Evolutionary conservation across 352 stramenopile species (phyloP), one percentile per base, ranked within the genome.

Genomic region (Phytophthora crassamura): DNA sequence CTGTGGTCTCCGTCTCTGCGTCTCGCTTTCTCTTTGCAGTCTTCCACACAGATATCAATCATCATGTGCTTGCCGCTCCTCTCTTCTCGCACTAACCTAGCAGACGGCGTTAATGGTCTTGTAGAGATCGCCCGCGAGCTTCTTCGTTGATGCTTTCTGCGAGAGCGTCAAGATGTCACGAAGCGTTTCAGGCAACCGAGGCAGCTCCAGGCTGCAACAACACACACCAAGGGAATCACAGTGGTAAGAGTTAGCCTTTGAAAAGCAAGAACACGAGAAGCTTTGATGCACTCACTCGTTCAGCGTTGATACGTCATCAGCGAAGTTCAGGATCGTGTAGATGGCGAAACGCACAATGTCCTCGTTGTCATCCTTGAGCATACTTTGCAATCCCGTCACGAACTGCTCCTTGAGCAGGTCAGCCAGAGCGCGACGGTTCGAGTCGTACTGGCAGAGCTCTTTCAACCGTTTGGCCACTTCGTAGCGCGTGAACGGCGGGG

Each of bases 311-410:
- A 75, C 50, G 59, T 91, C 84, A 48, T 83, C 57, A 25, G 77
- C 78, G 39, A 91, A 91, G 55, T 82, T 88, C 51, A 91, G 64
- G 38, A 93, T 90, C 35, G 70, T 73, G 66, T 77, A 91, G 55
- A 93, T 88, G 34, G 80, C 84, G 50, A 90, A 91, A 18, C 84
- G 84, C 12, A 90, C 70, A 36, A 91, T 86, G 56, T 93, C 80
- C 59, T 93, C 82, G 55, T 90, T 80, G 20, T 86, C 69, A 59
- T 89, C 81, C 40, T 79, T 73, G 35, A 93, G 72, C 82, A 93
- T 90, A 10, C 62, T 77, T 45, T 83, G 70, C 52, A 93, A 55
- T 7, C 75, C 58, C 20, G 47, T 64, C 40, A 86, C 74, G 47
- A 93, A 85, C 20, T 84, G 69, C 36, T 86, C 77, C 32, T 76